Evolutionary conservation across 2,329 filamentous ascomycete genomes (phyloP).

Genomic region (Ploettnerulaceae sp.): DNA sequence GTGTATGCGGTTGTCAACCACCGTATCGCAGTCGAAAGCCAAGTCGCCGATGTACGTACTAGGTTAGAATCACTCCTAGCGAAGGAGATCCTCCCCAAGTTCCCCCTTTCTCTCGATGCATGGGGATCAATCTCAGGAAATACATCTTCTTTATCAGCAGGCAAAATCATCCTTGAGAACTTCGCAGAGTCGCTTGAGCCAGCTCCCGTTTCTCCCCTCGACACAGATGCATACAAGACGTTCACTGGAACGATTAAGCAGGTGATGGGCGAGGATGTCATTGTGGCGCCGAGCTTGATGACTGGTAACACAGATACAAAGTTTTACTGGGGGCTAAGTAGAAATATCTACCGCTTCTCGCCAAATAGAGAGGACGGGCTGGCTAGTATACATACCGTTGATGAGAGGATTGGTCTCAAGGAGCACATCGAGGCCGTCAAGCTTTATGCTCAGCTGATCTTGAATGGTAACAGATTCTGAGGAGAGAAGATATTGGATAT

Average conservation of each 20-base stretch:
- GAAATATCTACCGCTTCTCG: slow-evolving; percentile 7
- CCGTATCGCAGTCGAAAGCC: too few species aligned
- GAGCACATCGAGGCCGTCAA: slow-evolving; percentile 6
- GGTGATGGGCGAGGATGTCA: not conserved
- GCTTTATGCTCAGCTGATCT: too few species aligned
- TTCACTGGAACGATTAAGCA: slow-evolving; percentile 1
- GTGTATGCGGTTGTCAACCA: slow-evolving; percentile 41
- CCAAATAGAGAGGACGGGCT: slow-evolving; percentile 1
- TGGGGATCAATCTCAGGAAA: too few species aligned
- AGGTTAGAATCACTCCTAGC: too few species aligned
- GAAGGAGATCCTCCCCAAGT: too few species aligned
- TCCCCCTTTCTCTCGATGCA: not conserved
- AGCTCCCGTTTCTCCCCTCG: slow-evolving; percentile 1
- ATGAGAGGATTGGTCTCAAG: slow-evolving; percentile 1
- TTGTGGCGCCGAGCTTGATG: slow-evolving; percentile 4
- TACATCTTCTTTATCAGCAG: too few species aligned
- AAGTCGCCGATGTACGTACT: too few species aligned
- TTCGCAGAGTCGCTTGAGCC: too few species aligned
- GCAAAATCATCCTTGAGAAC: too few species aligned
- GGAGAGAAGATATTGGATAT: too few species aligned
- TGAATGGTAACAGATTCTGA: too few species aligned
- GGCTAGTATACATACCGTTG: slow-evolving; percentile 10
- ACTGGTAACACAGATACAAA: slow-evolving; percentile 5
- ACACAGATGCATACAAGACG: not conserved
- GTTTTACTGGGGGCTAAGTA: slow-evolving; percentile 6